A percentile compares a stretch with the other conserved stretches of the same genome.
These are phyloP conservation scores for Cryphonectria parasitica DNA, from an alignment of 2,329 filamentous ascomycete genomes.

Conservation along the genomic window DNA sequence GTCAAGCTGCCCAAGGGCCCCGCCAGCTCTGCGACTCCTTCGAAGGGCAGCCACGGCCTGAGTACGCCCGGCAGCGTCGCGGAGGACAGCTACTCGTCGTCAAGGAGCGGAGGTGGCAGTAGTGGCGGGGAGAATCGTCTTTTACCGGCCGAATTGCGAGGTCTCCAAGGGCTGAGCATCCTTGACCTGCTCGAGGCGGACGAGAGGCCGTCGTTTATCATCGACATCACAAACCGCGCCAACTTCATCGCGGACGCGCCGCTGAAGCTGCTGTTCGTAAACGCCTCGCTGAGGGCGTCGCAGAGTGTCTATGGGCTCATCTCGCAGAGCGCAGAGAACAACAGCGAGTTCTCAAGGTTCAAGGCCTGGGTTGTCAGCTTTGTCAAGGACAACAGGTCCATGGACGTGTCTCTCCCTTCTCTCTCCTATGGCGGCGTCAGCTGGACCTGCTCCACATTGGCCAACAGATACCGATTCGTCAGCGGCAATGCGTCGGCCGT, in stretches of 20 bases:
- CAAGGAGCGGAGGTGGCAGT: constrained; percentile 47
- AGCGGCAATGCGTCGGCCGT: constrained; percentile 55
- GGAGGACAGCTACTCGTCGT: constrained; percentile 55
- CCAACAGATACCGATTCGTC: constrained; percentile 70
- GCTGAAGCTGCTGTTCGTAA: constrained; percentile 69
- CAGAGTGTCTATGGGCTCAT: constrained; percentile 61
- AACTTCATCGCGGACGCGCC: constrained; percentile 57
- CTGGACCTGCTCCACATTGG: constrained; percentile 73
- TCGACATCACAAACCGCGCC: constrained; percentile 66
- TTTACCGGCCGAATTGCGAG: constrained; percentile 53
- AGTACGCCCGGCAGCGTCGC: constrained; percentile 57
- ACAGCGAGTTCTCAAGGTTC: constrained; percentile 63
- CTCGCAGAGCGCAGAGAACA: constrained; percentile 50
- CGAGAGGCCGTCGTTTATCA: constrained; percentile 74
- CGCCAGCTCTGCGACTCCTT: constrained; percentile 52
- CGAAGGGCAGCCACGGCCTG: constrained; percentile 43
- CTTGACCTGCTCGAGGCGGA: constrained; percentile 78
- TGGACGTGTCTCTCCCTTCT: constrained; percentile 57
- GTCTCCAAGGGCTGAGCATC: constrained; percentile 68
- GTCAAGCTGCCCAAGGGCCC: constrained; percentile 59
- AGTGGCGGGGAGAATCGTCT: constrained; percentile 46
- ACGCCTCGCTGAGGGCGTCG: constrained; percentile 65
- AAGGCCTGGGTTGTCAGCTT: constrained; percentile 69
- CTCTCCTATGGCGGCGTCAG: constrained; percentile 65
- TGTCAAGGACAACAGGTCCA: constrained; percentile 53